phyloP scores from a whole-genome alignment of 108 stramenopile genomes.

The Aureococcus anophagefferens region DNA sequence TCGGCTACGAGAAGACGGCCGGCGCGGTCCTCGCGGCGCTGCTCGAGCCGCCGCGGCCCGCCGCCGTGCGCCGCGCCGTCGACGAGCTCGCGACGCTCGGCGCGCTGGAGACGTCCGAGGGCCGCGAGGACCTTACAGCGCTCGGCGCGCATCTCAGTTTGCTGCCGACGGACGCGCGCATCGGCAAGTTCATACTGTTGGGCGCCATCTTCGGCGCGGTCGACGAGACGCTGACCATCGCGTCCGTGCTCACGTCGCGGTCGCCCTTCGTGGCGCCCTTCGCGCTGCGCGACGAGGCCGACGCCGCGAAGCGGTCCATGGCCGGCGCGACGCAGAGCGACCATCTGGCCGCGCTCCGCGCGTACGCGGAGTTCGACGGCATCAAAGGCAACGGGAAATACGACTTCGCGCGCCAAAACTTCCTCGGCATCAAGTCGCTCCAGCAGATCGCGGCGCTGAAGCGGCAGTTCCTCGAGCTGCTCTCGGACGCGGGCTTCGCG shows the following conservation, averaged over 20 bases:
- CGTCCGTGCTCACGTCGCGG: constrained; percentile 18
- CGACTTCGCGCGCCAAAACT: constrained; percentile 22
- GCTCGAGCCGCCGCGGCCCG: constrained; percentile 23
- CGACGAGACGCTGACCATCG: constrained; percentile 24
- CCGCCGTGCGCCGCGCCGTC: constrained; percentile 18
- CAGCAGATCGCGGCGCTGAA: constrained; percentile 26
- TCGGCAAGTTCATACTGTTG: constrained; percentile 48
- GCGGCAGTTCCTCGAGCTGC: constrained; percentile 29
- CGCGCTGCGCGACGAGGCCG: constrained; percentile 31
- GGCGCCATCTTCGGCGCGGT: constrained; percentile 40
- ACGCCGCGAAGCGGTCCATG: constrained; percentile 23
- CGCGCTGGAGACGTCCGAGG: constrained; percentile 27
- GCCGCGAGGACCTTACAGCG: constrained; percentile 34
- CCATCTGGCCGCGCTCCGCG: constrained; percentile 35
- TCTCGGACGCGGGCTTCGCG: constrained; percentile 30
- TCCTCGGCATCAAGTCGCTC: constrained; percentile 28
- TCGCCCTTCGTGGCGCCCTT: constrained; percentile 33
- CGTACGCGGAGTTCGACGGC: constrained; percentile 18
- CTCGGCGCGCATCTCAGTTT: constrained; percentile 37
- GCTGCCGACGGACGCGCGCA: constrained; percentile 41
- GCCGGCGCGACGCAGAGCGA: constrained; percentile 33
- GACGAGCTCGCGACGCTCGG: constrained; percentile 19
- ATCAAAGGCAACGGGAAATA: constrained; percentile 12
- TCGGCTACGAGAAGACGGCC: constrained; percentile 7
- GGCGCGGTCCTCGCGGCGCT: constrained; percentile 4